These are phyloP conservation scores for Podila clonocystis DNA, from an alignment of 192 early-diverging fungal species.

Conservation along the genomic window DNA sequence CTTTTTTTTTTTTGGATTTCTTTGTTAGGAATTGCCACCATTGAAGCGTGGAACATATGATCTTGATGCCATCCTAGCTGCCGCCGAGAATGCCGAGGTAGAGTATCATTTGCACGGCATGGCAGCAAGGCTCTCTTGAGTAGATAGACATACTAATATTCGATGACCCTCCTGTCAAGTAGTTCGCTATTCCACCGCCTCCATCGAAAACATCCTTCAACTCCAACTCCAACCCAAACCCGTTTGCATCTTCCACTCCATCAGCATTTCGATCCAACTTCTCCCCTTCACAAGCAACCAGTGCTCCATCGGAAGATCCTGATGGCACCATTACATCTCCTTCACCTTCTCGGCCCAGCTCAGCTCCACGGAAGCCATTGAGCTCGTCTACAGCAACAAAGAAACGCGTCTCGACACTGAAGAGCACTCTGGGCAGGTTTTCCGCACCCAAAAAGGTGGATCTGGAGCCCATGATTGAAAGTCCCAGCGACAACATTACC, in stretches of 20 bases:
- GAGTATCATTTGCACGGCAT: not conserved
- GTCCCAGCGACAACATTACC: not conserved
- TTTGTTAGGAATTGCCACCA: conserved; percentile 38
- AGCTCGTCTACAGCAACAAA: conserved; percentile 9
- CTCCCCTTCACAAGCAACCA: conserved; percentile 21
- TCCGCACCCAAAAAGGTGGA: conserved; percentile 37
- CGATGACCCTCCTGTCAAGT: not conserved
- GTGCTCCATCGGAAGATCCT: not conserved
- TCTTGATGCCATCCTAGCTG: conserved; percentile 48
- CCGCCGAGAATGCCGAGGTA: conserved; percentile 41
- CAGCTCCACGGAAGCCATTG: conserved; percentile 3
- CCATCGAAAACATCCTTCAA: conserved; percentile 43
- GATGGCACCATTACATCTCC: not conserved
- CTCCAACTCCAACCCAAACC: conserved; percentile 37
- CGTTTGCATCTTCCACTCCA: conserved; percentile 37
- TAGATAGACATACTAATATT: no score
- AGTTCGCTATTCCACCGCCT: conserved; percentile 45
- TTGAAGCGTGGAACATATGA: conserved; percentile 44
- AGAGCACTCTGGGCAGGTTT: conserved; percentile 41
- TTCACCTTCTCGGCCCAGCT: not conserved
- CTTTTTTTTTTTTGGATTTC: not conserved
- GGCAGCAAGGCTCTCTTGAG: not conserved
- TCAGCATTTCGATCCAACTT: conserved; percentile 34
- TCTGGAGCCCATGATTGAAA: conserved; percentile 17
- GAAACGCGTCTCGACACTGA: conserved; percentile 32